Evolutionary conservation across 192 early-diverging fungal genomes (phyloP).

Genomic region (Globomyces pollinis-pini): DNA sequence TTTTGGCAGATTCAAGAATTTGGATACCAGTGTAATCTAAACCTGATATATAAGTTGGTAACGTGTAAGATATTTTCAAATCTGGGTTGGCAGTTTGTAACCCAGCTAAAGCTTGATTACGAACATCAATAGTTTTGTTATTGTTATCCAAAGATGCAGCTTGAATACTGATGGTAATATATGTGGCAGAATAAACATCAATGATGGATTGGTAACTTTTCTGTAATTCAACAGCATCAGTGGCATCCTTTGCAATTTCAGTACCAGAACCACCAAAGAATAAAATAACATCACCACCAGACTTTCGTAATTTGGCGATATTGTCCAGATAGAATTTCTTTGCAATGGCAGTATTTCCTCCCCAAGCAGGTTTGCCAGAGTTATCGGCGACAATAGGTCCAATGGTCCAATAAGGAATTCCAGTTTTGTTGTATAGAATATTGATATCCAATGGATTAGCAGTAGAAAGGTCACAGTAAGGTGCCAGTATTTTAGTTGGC

Average conservation of each 20-base stretch:
- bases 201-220: slow-evolving; percentile 28
- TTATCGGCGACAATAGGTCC: slow-evolving; percentile 14
- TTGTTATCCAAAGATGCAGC: slow-evolving; percentile 18
- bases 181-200: slow-evolving; percentile 21
- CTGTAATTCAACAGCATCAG: slow-evolving; percentile 8
- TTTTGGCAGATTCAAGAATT: slow-evolving; percentile 23
- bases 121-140: slow-evolving; percentile 23
- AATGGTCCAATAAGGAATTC: slow-evolving; percentile 28
- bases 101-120: slow-evolving; percentile 29
- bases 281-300: slow-evolving; percentile 37
- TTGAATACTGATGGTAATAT: slow-evolving; percentile 39
- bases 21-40: slow-evolving; percentile 11
- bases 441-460: slow-evolving; percentile 25
- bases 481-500: slow-evolving; percentile 22
- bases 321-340: slow-evolving; percentile 10
- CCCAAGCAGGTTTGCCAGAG: slow-evolving; percentile 3
- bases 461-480: slow-evolving; percentile 24
- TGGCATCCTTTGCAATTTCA: slow-evolving; percentile 24
- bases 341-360: not conserved
- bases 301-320: slow-evolving; percentile 9
- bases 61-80: slow-evolving; percentile 28
- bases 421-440: slow-evolving; percentile 8
- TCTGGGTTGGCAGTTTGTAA: slow-evolving; percentile 18
- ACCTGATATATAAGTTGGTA: slow-evolving; percentile 27
- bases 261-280: slow-evolving; percentile 30